Percentiles rank a stretch among this genome's conserved stretches.
Conservation (phyloP, 352 stramenopile species). For the Phytopythium helicoides region DNA sequence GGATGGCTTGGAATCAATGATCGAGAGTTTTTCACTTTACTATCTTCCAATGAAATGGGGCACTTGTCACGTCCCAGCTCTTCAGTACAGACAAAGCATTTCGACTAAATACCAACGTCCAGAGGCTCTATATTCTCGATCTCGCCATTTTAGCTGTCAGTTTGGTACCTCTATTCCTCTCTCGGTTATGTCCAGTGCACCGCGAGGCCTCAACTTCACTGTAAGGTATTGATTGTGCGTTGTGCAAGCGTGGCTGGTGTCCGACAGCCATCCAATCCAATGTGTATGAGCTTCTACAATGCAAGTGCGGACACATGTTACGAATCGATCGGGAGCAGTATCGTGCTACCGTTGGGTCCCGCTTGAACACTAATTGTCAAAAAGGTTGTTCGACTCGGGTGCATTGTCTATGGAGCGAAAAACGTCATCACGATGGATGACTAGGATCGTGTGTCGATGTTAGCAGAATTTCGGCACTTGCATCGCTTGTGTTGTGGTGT, state of each 20-base stretch:
- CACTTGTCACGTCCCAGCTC: conserved; percentile 6
- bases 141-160: conserved; percentile 8
- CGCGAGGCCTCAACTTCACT: not conserved
- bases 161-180: conserved; percentile 6
- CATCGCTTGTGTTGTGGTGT: too few species aligned
- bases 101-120: conserved; percentile 12
- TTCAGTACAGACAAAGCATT: conserved; percentile 11
- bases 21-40: conserved; percentile 3
- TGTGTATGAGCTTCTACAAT: conserved; percentile 20
- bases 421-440: too few species aligned
- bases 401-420: too few species aligned
- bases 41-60: conserved; percentile 11
- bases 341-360: too few species aligned
- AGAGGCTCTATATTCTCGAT: conserved; percentile 7
- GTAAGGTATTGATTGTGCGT: not conserved
- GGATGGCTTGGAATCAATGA: conserved; percentile 11
- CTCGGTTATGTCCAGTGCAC: not conserved
- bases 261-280: conserved; percentile 10
- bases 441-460: too few species aligned
- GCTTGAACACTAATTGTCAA: not conserved
- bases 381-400: not conserved
- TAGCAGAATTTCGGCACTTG: too few species aligned
- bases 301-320: not conserved
- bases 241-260: not conserved
- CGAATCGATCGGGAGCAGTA: too few species aligned